Evolutionary conservation across 352 stramenopile genomes (phyloP), one percentile per base, ranked within the genome.

Genomic region (Phytopythium litorale): DNA sequence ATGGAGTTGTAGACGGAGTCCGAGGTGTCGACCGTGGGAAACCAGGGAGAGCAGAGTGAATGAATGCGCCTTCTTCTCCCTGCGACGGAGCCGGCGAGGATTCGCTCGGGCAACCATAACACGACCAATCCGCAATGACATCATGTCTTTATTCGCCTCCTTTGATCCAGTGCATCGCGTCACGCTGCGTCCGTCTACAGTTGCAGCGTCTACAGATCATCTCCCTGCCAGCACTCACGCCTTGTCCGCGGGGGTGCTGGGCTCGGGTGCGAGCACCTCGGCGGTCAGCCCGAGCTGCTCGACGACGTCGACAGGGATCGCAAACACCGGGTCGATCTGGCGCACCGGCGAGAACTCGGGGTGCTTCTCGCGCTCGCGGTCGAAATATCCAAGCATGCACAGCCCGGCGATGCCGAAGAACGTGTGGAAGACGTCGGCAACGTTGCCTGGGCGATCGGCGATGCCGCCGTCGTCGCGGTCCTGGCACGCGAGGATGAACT

Each of bases 341-440:
- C 91, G 79, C 66, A 97, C 97, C 30, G 56, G 64, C 49, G 69
- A 72, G 56, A 88, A 88, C 51, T 91, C 73, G 0, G 78, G 75
- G 48, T 89, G 75, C 1, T 53, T 50, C 4, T 66, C 68, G 63
- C 84, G 76, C 56, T 89, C 84, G 21, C 75, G 71, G n/a, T 91
- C 74, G 68, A 98, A 97, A 69, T 97, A 94, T 8, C 92, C 92
- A 21, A 99, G 87, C 73, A 99, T 92, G 35, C 79, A 92, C 7
- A 99, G 75, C 30, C 97, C 97, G 46, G 86, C 90, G 70, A 99
- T 94, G 28, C 97, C 97, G 71, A 99, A 99, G 74, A 99, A 99
- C 3, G 97, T 99, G 73, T 99, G 97, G 74, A 99, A 99, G 25
- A 99, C 91, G 64, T 99, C 97, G 0, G 94, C 86, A 64, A 98